Percentiles rank a stretch among this genome's conserved stretches.
Evolutionary conservation across 2,329 filamentous ascomycete genomes (phyloP).

Genomic region (Metarhizium album): DNA sequence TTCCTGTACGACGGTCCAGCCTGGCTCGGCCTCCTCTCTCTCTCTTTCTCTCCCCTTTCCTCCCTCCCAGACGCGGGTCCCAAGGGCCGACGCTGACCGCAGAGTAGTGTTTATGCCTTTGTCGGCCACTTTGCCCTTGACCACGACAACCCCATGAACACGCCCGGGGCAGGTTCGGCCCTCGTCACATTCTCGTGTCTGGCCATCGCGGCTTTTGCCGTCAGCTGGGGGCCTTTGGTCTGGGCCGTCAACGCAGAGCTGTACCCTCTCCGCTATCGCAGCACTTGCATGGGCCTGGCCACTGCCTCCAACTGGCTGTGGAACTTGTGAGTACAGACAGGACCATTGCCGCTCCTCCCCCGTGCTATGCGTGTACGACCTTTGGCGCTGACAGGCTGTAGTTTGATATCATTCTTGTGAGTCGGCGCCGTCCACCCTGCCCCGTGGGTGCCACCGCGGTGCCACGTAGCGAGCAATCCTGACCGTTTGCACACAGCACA

Average conservation of each 20-base stretch:
- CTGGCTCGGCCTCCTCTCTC: too few species aligned
- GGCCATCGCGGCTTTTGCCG: constrained; percentile 57
- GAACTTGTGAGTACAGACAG: constrained; percentile 40
- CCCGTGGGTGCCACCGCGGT: too few species aligned
- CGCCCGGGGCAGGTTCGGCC: constrained; percentile 40
- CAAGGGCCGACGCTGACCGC: background rate
- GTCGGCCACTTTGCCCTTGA: constrained; percentile 36
- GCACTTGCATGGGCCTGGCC: constrained; percentile 42
- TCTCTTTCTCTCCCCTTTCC: too few species aligned
- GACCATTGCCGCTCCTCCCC: too few species aligned
- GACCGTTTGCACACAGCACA: constrained; percentile 34
- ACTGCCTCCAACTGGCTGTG: constrained; percentile 52
- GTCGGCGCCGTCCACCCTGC: constrained; percentile 6
- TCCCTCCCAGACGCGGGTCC: too few species aligned
- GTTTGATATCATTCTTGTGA: constrained; percentile 36
- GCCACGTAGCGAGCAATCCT: constrained; percentile 9
- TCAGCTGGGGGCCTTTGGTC: constrained; percentile 59
- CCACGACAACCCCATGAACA: constrained; percentile 28
- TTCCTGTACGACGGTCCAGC: constrained; percentile 28
- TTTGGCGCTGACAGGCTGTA: constrained; percentile 4
- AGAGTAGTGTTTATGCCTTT: constrained; percentile 32
- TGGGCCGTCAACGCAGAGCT: constrained; percentile 57
- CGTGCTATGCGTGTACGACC: background rate
- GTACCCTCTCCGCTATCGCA: constrained; percentile 48
- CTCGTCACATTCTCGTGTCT: constrained; percentile 61